Base-by-base conservation (phyloP, 2,329 filamentous ascomycete species). In the Arthrobotrys iridis region DNA sequence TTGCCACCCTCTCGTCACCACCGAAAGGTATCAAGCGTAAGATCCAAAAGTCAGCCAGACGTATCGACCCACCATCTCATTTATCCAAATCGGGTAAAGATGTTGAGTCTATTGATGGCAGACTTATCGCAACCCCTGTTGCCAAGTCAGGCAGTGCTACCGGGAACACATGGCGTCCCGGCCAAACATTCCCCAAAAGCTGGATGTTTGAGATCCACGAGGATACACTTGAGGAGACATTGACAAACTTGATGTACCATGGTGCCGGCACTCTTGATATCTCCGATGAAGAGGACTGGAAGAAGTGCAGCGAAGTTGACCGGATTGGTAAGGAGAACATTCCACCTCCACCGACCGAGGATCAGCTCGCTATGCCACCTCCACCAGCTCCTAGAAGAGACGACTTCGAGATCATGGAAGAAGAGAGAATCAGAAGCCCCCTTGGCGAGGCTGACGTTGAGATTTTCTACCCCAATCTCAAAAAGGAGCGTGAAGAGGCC, bases 151-250 rank as follows among this genome's bases (percentile, higher is more conserved):
- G 71, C 41, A 64, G 60, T 37, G 22, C 63, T 6, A 58, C 45
- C 3, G 63, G 57, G 1, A 58, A 15, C 15, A 43, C 55, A 43
- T 68, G 71, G 63, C 63, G 71, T 26, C 63, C 71, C 24, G 71
- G 63, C 46, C 71, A 68, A n/a, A 41, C 48, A 5, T 76, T 76
- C 64, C 71, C 71, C 20, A 70, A 76, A 22, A 58, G 35, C 70
- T 97, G 93, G 93, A 91, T 91, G 84, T 98, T 99, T 81, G 91
- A 94, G 72, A 98, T 99, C 80, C 90, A 97, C 81, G 92, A 97
- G 81, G 94, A 99, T 82, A 93, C 92, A 0, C 88, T 91, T 5
- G 92, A 97, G 81, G 91, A 97, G 81, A 90, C 96, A 81, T 91
- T 95, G 83, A 92, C 93, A 79, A 97, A 96, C 80, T 85, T 97